Base-by-base conservation (phyloP, 2,329 filamentous ascomycete species). In the Xylaria sp. region DNA sequence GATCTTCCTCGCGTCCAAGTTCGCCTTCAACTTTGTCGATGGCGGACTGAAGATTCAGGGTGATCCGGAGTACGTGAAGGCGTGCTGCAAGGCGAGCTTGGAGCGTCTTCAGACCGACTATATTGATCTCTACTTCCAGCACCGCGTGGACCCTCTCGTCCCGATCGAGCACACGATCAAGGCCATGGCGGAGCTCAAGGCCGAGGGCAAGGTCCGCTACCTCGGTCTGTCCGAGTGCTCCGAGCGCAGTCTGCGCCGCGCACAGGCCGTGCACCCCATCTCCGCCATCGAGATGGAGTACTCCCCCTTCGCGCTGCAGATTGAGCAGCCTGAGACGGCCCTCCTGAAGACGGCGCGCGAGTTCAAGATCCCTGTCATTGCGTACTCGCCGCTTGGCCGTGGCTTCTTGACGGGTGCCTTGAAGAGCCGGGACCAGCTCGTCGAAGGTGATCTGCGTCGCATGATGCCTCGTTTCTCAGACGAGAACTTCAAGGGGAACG, bases 301-400 rank as follows among this genome's bases (percentile, higher is more conserved):
- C 67, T 77, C 73, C 2, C 79, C 79, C 1, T 84, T 82, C 66
- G 71, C 77, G 1, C 75, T 88, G 42, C 77, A 83, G 60, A 83
- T 88, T 62, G 84, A 88, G 69, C 79, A 78, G 11, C 72, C 68
- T 2, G 71, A 76, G 6, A 79, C 77, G 7, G 73, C 74, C 18
- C 68, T 85, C 39, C 70, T 85, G 9, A 72, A 76, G 49, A 80
- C 82, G 0, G 79, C 76, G 13, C 74, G 80, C 35, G 80, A 84
- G 65, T 75, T 86, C 1, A 82, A 82, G 1, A 72, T 83, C 5
- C 75, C 78, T 2, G 72, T 83, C 13, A 76, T 86, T 1, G 78
- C 80, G 1, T 84, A 83, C 71, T 79, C 77, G 19, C 83, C 83
- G 1, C 76, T 85, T 5, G 82, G 81, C 7, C 77, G 82, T 2